These are phyloP conservation scores for Leucosporidium yakuticum DNA, from an alignment of 768 basidiomycete genomes.

Conservation along the genomic window DNA sequence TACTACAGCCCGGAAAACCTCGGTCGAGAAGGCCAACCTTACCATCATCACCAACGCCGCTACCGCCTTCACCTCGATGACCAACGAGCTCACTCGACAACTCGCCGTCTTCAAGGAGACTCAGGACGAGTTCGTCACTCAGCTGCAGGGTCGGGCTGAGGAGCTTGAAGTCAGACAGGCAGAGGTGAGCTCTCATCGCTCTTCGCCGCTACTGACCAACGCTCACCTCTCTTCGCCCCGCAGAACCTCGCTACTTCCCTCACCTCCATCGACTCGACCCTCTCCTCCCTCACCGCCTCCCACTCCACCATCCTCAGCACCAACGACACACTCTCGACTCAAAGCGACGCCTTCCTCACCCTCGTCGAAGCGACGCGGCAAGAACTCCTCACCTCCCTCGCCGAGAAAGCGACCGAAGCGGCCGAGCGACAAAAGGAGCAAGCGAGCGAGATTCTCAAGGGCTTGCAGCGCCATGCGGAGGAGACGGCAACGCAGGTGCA, in stretches of 20 bases:
- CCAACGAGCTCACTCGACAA: conserved; percentile 2
- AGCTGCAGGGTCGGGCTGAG: neutral
- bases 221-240: no score
- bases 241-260: conserved; percentile 16
- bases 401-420: neutral
- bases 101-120: neutral
- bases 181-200: neutral
- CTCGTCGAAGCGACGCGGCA: conserved; percentile 18
- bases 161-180: conserved; percentile 9
- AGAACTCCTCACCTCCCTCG: neutral
- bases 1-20: conserved; percentile 14
- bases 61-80: neutral
- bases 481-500: neutral
- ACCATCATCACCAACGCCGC: conserved; percentile 6
- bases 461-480: neutral
- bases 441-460: neutral
- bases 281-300: conserved; percentile 5
- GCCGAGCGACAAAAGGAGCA: neutral
- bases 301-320: neutral
- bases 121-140: conserved; percentile 12
- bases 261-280: conserved; percentile 10
- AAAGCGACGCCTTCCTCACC: conserved; percentile 1
- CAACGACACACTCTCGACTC: neutral
- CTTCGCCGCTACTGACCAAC: no score
- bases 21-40: conserved; percentile 17